Base-by-base conservation (phyloP, 2,329 filamentous ascomycete genomes). In the Stemphylium lycopersici region DNA sequence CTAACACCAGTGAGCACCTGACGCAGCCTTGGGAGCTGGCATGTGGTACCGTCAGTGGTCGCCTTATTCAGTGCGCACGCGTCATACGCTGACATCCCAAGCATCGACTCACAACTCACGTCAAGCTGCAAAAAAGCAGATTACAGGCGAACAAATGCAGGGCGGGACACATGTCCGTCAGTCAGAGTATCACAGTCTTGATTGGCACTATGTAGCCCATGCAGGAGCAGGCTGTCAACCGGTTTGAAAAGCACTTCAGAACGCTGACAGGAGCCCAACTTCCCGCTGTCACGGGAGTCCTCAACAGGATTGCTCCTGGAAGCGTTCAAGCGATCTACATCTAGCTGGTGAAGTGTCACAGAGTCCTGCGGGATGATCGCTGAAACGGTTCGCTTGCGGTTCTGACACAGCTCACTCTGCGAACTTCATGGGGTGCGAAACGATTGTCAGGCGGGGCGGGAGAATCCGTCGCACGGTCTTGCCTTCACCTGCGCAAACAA, bases 221-320 rank as follows among this genome's bases (percentile, higher is more conserved):
- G 50, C 43, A 52, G 55, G 47, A 57, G 48, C 50, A 40, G 32
- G 31, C 34, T 46, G 31, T 38, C 18, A 15, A 45, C 15, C 42
- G 32, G 56, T 59, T 59, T 59, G 55, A 59, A 42, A 59, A 59
- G 54, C 37, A 55, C 54, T 20, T 36, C 54, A 55, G 50, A 46
- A 48, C 18, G 50, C 57, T 54, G 57, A 54, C 47, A 53, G 45
- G 39, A 59, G 54, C 33, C n/a, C 34, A 40, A 46, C 34, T 31
- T 38, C 12, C 50, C 39, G 38, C 42, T 26, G 39, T 11, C 24
- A 46, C 12, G 45, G 7, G 52, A 33, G 22, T 29, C 29, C 31
- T 29, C 44, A 34, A 46, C 38, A 56, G 44, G 24, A 22, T 36
- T 36, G 12, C 56, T 51, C 49, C 53, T 50, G 41, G 18, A 34